Evolutionary conservation across 2,329 filamentous ascomycete species (phyloP), one percentile per base, ranked within the genome.

Genomic region (Boeremia lycopersici): DNA sequence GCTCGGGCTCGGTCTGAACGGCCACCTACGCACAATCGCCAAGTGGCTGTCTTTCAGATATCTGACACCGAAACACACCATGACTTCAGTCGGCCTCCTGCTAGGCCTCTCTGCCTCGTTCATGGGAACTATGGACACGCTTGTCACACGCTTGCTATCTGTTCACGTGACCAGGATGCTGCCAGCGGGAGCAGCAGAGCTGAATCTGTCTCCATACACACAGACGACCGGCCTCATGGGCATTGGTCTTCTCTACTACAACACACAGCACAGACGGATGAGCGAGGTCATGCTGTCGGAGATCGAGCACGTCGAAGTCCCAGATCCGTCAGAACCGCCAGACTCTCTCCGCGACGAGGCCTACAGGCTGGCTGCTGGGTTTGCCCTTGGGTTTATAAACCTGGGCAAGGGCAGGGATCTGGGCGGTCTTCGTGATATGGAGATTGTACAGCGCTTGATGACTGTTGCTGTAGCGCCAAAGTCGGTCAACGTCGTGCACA

Each of bases 11-110:
- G 95, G 95, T 3, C 80, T 99, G 23, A 97, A 97, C 65, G 96
- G 95, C 0, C 96, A 99, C 76, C 80, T 99, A n/a, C 95, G 91
- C 64, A 89, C 87, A 7, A 84, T 99, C 26, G 95, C 95, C 2
- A 98, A 98, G 78, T 99, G 95, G 93, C 89, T 99, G 38, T 93
- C 93, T 8, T 99, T 98, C 83, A 98, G 97, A 71, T 99, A 99
- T 65, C 80, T 99, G n/a, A 99, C 95, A 0, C 93, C 95, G 1
- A 99, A 99, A 70, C 96, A 99, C 74, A 96, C 93, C 25, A 99
- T 99, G 95, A 98, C 95, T 23, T 98, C 95, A 0, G 93, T 99
- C 49, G 95, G 95, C 9, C 81, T 99, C n/a, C 82, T 99, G 3
- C 81, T 99, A 0, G 95, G 95, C 1, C 81, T 99, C 15, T 93